Conservation (phyloP, 805 yeast genomes). For the Saccharomycopsis schoenii region DNA sequence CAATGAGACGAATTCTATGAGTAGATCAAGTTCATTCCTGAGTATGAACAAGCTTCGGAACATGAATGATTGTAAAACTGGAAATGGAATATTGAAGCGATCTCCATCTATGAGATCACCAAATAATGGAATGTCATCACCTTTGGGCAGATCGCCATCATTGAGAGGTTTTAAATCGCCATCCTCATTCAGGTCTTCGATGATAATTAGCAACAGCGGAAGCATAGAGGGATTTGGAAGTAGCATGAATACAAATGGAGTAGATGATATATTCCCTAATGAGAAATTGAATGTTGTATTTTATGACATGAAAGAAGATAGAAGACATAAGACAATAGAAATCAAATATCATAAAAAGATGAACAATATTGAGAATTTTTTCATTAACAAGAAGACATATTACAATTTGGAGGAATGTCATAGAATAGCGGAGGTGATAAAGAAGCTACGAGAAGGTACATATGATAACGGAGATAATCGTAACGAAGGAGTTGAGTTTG, state of each 20-base stretch:
- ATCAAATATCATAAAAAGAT: slow-evolving; percentile 30
- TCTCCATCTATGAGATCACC: neutral
- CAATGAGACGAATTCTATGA: neutral
- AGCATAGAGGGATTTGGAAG: neutral
- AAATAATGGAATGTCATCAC: neutral
- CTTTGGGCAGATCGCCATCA: neutral
- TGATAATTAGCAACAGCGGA: neutral
- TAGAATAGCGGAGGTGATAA: slow-evolving; percentile 4
- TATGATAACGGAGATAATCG: slow-evolving; percentile 13
- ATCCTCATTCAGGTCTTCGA: neutral
- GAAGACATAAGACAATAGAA: slow-evolving; percentile 46
- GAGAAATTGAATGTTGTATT: slow-evolving; percentile 46
- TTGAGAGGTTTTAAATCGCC: neutral
- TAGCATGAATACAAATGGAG: slow-evolving; percentile 22
- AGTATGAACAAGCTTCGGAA: neutral
- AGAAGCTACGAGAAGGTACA: slow-evolving; percentile 33
- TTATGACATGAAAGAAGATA: slow-evolving; percentile 30
- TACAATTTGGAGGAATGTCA: slow-evolving; percentile 13
- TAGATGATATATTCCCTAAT: slow-evolving; percentile 43
- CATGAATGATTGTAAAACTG: neutral
- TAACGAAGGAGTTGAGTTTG: slow-evolving; percentile 39
- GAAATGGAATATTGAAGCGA: neutral
- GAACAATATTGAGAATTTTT: slow-evolving; percentile 17
- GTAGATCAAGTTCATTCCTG: neutral
- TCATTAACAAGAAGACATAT: slow-evolving; percentile 16